Base-by-base conservation (phyloP, 2,329 filamentous ascomycete species). In the Shiraia bambusicola region DNA sequence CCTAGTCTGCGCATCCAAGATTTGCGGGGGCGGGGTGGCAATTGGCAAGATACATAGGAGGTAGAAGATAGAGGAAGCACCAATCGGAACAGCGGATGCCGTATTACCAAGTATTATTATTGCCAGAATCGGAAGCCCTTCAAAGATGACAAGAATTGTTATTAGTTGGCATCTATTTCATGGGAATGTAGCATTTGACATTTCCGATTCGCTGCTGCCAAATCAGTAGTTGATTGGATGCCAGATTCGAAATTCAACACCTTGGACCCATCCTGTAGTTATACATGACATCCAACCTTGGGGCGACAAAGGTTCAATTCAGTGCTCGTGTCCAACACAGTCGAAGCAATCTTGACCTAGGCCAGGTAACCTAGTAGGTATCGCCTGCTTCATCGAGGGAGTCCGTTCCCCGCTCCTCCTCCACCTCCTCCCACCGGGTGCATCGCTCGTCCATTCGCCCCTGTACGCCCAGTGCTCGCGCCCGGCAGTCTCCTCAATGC, bases 11-110 rank as follows among this genome's bases (percentile, higher is more conserved):
- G 14, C 16, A 27, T 33, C 33, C 37, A 46, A 50, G 49, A 41
- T 52, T 51, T 51, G 50, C 45, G 52, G 52, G 50, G 52, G 82
- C 28, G 76, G 79, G 48, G 81, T 37, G 25, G 16, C 22, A 29
- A 33, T 10, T 12, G n/a, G n/a, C n/a, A n/a, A n/a, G n/a, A n/a
- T n/a, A n/a, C n/a, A n/a, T n/a, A n/a, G n/a, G n/a, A n/a, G n/a
- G n/a, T n/a, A n/a, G n/a, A n/a, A n/a, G n/a, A n/a, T 31, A 32
- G 13, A 33, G 17, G 12, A 31, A 34, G 22, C 13, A 39, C 41
- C 31, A 30, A 39, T 34, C 41, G 35, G 40, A 26, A 12, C 15
- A 22, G 37, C 40, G 40, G 34, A 34, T 32, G 13, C 19, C 13
- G 22, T 13, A 17, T 22, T 19, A 14, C 9, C n/a, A n/a, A n/a